Evolutionary conservation across 768 basidiomycete genomes (phyloP).

Genomic region (Lactarius psammicola): DNA sequence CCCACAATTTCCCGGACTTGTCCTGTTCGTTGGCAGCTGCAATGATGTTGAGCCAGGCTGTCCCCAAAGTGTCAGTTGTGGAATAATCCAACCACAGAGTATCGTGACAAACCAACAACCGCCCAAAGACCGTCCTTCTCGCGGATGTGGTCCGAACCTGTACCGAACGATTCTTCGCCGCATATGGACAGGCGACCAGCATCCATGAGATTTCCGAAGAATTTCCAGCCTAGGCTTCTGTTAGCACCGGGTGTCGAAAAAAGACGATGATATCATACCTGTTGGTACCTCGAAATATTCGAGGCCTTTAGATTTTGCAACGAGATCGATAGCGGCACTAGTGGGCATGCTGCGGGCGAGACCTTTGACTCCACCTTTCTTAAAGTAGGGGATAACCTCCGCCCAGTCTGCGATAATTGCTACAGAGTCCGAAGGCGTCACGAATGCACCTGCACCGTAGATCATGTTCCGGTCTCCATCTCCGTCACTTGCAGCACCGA

Average conservation of each 20-base stretch:
- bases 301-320: slow-evolving; percentile 89
- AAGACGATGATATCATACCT: slow-evolving; percentile 46
- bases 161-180: slow-evolving; percentile 98
- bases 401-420: slow-evolving; percentile 99
- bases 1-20: slow-evolving; percentile 65
- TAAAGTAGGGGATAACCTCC: slow-evolving; percentile 88
- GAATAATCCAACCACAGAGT: background rate
- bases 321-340: slow-evolving; percentile 92
- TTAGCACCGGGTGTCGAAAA: background rate
- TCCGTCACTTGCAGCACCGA: slow-evolving; percentile 96
- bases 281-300: slow-evolving; percentile 97
- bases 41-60: slow-evolving; percentile 97
- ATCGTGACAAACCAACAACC: slow-evolving; percentile 66
- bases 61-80: background rate
- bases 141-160: slow-evolving; percentile 99
- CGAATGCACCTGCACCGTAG: slow-evolving; percentile 96
- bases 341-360: slow-evolving; percentile 98
- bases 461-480: slow-evolving; percentile 99
- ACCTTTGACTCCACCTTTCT: slow-evolving; percentile 88
- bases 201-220: slow-evolving; percentile 99
- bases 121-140: slow-evolving; percentile 99
- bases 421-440: slow-evolving; percentile 95
- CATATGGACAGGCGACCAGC: slow-evolving; percentile 97
- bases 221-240: slow-evolving; percentile 84
- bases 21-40: slow-evolving; percentile 75